A percentile compares a stretch with the other conserved stretches of the same genome.
Evolutionary conservation across 768 basidiomycete species (phyloP).

Genomic region (Boletus coccyginus): DNA sequence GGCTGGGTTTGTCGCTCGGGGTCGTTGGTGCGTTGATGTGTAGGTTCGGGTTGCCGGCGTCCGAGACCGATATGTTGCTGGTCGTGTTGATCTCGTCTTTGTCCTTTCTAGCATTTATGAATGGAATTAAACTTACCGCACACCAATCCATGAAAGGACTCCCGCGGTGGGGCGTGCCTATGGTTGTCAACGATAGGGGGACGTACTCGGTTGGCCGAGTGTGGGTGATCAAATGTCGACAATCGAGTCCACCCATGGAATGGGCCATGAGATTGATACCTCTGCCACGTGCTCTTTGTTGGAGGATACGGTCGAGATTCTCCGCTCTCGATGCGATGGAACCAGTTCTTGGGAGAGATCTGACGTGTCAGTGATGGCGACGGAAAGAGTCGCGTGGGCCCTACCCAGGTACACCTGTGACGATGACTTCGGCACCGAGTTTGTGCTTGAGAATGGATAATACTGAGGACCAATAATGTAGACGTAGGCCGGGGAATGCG

Average conservation of each 20-base stretch:
- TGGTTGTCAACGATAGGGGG: constrained; percentile 82
- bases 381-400: constrained; percentile 23
- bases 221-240: constrained; percentile 87
- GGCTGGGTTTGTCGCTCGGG: neutral
- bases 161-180: constrained; percentile 93
- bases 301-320: constrained; percentile 69
- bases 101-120: constrained; percentile 3
- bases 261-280: constrained; percentile 94
- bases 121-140: constrained; percentile 47
- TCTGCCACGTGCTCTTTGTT: constrained; percentile 61
- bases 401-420: constrained; percentile 91
- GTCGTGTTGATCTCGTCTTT: constrained; percentile 16
- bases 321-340: constrained; percentile 81
- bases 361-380: neutral
- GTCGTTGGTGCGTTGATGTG: neutral
- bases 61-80: constrained; percentile 94
- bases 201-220: constrained; percentile 78
- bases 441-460: constrained; percentile 74
- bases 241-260: constrained; percentile 97
- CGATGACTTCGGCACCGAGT: constrained; percentile 91
- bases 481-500: constrained; percentile 75
- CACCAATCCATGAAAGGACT: constrained; percentile 99
- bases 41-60: constrained; percentile 39
- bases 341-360: constrained; percentile 63
- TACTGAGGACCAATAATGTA: constrained; percentile 95